Base-by-base conservation (phyloP, 306 rosid species). In the Trifolium fragiferum region DNA sequence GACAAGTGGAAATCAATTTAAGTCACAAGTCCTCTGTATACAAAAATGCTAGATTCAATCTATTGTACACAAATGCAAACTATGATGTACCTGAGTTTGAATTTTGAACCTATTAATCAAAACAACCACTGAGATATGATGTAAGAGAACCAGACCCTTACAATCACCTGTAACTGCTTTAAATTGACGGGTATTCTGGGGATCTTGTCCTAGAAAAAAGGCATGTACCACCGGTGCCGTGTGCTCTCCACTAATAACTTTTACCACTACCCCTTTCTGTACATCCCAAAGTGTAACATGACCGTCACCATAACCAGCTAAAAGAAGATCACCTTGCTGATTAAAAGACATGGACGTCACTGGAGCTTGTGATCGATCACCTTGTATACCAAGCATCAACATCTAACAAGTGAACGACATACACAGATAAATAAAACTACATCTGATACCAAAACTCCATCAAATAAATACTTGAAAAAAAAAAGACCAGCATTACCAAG, bases 231-330 rank as follows among this genome's bases (percentile, higher is more conserved):
- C 93, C 33, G 97, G 99, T 66, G 90, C 81, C 19, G 96, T 78
- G 80, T 94, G 99, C 77, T 94, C 96, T 66, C 97, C 97, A 8
- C 86, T 88, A 74, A 94, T 85, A 81, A 86, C 86, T 83, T 87
- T 94, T 46, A 92, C 95, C 14, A 85, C 84, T 0, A 86, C 86
- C 62, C 87, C 86, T 83, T 84, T 94, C 85, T 85, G 94, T 70
- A 90, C 85, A 74, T 94, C 99, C 99, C 99, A 94, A 64, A 94
- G 76, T 44, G 88, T 88, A 70, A 92, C 81, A 78, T 90, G 99
- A 81, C 97, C 99, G 78, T 91, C 95, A 66, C 86, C 87, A 35
- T 90, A 94, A 82, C 99, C 99, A 74, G 99, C 97, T 73, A 94
- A 82, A 76, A 94, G 97, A 81, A 94, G 83, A 82, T 94, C 99